These are phyloP conservation scores for Pinus tabuliformis DNA, from an alignment of 75 land plant genomes.

Conservation along the genomic window DNA sequence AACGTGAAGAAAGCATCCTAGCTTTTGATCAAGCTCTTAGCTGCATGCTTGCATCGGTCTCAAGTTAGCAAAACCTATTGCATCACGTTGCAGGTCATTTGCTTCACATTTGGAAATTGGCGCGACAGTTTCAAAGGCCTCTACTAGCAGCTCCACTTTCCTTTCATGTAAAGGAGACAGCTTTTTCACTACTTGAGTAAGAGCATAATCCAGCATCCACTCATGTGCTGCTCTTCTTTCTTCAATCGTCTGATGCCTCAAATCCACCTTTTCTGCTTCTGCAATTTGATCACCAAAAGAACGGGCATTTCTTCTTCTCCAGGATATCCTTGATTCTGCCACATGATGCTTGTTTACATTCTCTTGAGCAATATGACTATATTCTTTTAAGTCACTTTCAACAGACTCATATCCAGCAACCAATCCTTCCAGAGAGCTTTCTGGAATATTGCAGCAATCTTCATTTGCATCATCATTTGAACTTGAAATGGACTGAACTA, in stretches of 20 bases:
- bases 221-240: conserved; percentile 75
- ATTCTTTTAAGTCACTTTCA: not conserved
- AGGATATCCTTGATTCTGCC: not conserved
- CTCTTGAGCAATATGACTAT: not conserved
- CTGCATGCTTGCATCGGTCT: no score
- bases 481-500: no score
- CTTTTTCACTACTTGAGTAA: conserved; percentile 39
- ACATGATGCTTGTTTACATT: not conserved
- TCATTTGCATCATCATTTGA: not conserved
- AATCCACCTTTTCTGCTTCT: conserved; percentile 59
- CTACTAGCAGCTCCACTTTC: conserved; percentile 71
- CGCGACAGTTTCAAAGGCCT: conserved; percentile 77
- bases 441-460: not conserved
- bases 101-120: conserved; percentile 10
- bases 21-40: no score
- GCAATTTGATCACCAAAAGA: conserved; percentile 4
- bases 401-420: not conserved
- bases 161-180: conserved; percentile 55
- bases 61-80: no score
- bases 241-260: conserved; percentile 57
- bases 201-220: conserved; percentile 82
- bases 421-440: not conserved
- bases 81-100: no score
- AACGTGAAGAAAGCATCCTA: no score
- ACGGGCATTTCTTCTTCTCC: not conserved